Percentiles rank a stretch among this genome's conserved stretches.
These are phyloP conservation scores for Hibiscus mutabilis DNA, from an alignment of 345 rosid species.

Conservation along the genomic window DNA sequence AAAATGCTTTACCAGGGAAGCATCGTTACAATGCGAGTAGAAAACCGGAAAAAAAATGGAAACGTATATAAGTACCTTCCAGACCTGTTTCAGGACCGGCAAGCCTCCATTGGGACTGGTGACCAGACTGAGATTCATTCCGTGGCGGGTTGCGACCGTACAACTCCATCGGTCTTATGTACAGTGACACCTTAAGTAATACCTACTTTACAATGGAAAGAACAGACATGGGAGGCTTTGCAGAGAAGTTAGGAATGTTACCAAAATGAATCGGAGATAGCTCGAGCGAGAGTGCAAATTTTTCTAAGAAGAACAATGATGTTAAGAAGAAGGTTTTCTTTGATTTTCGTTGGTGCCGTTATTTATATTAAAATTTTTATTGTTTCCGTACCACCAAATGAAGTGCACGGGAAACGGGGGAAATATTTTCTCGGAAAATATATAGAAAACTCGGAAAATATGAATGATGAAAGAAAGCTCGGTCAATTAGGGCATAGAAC, in stretches of 20 bases:
- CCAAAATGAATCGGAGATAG: background rate
- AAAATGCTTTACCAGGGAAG: constrained; percentile 15
- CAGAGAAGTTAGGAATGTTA: constrained; percentile 12
- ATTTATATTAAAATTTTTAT: background rate
- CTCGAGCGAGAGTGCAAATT: constrained; percentile 6
- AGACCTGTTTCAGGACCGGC: constrained; percentile 50
- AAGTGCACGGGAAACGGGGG: constrained; percentile 8
- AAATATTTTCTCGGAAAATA: constrained; percentile 16
- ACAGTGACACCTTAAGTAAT: constrained; percentile 24
- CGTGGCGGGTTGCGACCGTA: constrained; percentile 53
- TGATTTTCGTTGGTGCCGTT: too few relatives aligned
- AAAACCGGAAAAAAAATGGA: background rate
- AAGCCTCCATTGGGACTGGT: constrained; percentile 50
- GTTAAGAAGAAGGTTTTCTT: too few relatives aligned
- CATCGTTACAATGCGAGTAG: background rate
- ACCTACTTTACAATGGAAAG: constrained; percentile 16
- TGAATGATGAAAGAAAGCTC: too few relatives aligned
- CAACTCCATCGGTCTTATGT: constrained; percentile 53
- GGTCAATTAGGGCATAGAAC: too few relatives aligned
- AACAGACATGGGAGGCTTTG: constrained; percentile 8
- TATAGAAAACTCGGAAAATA: too few relatives aligned
- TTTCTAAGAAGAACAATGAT: background rate
- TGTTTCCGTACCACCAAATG: constrained; percentile 22
- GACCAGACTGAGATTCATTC: constrained; percentile 55
- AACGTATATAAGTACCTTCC: constrained; percentile 65